Evolutionary conservation across 2,329 filamentous ascomycete species (phyloP).

Genomic region (Lachnellula suecica): DNA sequence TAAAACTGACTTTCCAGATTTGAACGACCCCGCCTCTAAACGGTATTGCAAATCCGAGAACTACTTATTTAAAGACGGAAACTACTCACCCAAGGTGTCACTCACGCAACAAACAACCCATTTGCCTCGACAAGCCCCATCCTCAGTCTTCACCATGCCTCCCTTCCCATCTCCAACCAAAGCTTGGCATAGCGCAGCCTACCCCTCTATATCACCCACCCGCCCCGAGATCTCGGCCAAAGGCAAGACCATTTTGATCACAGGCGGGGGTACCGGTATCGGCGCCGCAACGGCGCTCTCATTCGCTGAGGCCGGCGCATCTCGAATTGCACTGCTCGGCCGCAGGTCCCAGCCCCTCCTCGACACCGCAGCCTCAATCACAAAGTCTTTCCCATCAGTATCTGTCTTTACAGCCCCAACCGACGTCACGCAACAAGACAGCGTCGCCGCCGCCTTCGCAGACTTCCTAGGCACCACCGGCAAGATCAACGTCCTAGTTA

Average conservation of each 20-base stretch:
- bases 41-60: too few species aligned
- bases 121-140: constrained; percentile 11
- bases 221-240: constrained; percentile 39
- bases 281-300: constrained; percentile 40
- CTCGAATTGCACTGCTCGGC: constrained; percentile 43
- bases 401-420: constrained; percentile 34
- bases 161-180: constrained; percentile 40
- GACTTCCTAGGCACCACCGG: constrained; percentile 30
- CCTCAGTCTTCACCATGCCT: constrained; percentile 24
- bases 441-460: constrained; percentile 35
- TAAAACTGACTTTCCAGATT: too few species aligned
- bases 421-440: constrained; percentile 33
- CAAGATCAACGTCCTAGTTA: constrained; percentile 41
- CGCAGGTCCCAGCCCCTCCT: constrained; percentile 36
- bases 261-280: constrained; percentile 46
- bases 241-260: constrained; percentile 41
- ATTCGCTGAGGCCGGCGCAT: constrained; percentile 45
- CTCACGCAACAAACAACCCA: constrained; percentile 9
- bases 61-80: constrained; percentile 21
- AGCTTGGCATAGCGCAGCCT: constrained; percentile 35
- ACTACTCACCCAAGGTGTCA: constrained; percentile 8
- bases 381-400: constrained; percentile 35
- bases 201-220: constrained; percentile 38
- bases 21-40: too few species aligned
- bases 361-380: constrained; percentile 38